Conservation (phyloP, 441 rosid species). For the Mallotus japonicus region DNA sequence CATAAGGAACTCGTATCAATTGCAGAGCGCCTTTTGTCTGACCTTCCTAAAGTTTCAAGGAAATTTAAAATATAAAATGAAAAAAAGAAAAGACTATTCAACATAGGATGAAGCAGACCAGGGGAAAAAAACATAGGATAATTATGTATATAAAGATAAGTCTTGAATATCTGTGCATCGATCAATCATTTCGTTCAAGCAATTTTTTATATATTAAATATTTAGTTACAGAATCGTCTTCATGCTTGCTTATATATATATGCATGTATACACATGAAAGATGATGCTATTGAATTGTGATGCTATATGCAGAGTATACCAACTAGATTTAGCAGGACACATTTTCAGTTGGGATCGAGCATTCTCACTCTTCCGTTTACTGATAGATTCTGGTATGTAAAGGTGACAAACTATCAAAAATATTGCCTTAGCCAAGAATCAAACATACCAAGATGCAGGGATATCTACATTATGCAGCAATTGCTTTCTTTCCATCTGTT, state of each 20-base stretch:
- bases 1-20: conserved; percentile 61
- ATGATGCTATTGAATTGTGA: too few relatives aligned
- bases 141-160: too few relatives aligned
- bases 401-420: not conserved
- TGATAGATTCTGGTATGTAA: conserved; percentile 24
- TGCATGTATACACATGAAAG: too few relatives aligned
- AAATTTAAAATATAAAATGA: too few relatives aligned
- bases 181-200: too few relatives aligned
- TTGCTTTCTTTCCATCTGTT: not conserved
- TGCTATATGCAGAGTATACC: conserved; percentile 21
- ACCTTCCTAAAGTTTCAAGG: conserved; percentile 66
- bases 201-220: too few relatives aligned
- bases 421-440: not conserved
- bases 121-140: too few relatives aligned
- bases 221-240: too few relatives aligned
- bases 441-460: not conserved
- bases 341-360: not conserved
- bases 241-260: too few relatives aligned
- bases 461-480: conserved; percentile 3
- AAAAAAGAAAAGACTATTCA: too few relatives aligned
- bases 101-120: too few relatives aligned
- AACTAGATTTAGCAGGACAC: not conserved
- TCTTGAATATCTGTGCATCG: too few relatives aligned
- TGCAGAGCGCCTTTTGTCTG: conserved; percentile 81
- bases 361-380: conserved; percentile 9